Evolutionary conservation across 2,329 filamentous ascomycete genomes (phyloP).

Genomic region (Fusarium bactridioides): DNA sequence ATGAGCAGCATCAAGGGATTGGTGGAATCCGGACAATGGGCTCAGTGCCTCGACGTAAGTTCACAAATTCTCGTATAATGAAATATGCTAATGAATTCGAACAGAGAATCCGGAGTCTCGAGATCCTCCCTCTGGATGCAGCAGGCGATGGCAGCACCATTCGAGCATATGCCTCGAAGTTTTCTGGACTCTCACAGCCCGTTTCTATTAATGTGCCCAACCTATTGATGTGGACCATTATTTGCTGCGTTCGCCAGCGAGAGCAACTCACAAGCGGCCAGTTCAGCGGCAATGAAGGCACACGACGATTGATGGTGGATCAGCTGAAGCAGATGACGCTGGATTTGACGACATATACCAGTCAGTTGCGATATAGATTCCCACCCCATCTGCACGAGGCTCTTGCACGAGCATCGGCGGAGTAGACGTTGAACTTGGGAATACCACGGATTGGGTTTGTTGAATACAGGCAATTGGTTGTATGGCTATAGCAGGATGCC

Average conservation of each 20-base stretch:
- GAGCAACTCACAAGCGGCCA: conserved; percentile 73
- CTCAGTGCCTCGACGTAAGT: conserved; percentile 66
- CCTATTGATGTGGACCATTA: conserved; percentile 91
- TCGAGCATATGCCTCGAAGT: conserved; percentile 80
- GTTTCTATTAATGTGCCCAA: conserved; percentile 91
- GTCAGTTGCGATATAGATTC: conserved; percentile 89
- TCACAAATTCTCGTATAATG: neutral
- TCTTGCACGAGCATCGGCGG: conserved; percentile 80
- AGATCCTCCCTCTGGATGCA: conserved; percentile 82
- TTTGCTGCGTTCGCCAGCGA: conserved; percentile 82
- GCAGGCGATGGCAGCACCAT: conserved; percentile 79
- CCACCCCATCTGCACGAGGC: conserved; percentile 88
- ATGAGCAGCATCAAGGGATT: conserved; percentile 69
- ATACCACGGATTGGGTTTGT: conserved; percentile 4
- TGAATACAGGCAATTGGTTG: conserved; percentile 16
- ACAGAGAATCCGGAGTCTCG: conserved; percentile 75
- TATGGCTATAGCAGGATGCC: conserved; percentile 5
- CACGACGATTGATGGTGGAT: conserved; percentile 69
- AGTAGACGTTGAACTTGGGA: conserved; percentile 45
- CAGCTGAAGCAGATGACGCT: conserved; percentile 81
- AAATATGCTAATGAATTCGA: conserved; percentile 24
- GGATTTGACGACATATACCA: conserved; percentile 93
- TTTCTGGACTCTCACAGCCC: conserved; percentile 78
- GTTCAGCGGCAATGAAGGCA: conserved; percentile 77
- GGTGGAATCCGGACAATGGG: conserved; percentile 64